Conservation (phyloP, 345 rosid genomes). For the Melaleuca quinquenervia region DNA sequence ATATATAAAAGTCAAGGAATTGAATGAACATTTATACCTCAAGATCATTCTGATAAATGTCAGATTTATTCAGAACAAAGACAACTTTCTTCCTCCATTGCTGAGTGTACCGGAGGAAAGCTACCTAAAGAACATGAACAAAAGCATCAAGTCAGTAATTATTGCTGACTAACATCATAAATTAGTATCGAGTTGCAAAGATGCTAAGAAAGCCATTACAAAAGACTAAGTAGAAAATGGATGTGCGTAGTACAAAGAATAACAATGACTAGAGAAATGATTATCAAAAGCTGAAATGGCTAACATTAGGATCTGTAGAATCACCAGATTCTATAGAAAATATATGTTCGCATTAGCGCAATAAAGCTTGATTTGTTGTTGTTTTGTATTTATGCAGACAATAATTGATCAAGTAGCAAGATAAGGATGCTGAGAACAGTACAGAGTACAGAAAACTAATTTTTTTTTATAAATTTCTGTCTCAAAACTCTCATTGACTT, state of each 20-base stretch:
- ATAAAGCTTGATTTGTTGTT: background rate
- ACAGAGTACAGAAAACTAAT: background rate
- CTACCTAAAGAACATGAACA: conserved; percentile 39
- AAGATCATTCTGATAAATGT: conserved; percentile 60
- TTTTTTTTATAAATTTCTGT: background rate
- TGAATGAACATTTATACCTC: conserved; percentile 43
- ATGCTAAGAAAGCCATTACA: background rate
- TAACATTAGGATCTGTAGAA: background rate
- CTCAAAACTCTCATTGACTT: background rate
- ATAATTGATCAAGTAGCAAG: background rate
- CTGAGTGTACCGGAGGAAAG: conserved; percentile 82
- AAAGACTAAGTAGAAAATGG: background rate
- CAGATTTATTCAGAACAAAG: conserved; percentile 85
- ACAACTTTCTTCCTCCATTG: conserved; percentile 96
- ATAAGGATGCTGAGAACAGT: background rate
- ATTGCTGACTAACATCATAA: background rate
- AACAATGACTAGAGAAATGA: background rate
- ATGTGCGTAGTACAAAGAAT: background rate
- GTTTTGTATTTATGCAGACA: background rate
- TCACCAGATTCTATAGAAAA: background rate
- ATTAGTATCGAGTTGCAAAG: background rate
- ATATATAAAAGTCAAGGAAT: background rate
- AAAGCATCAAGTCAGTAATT: background rate
- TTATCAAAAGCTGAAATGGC: background rate
- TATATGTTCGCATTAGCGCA: background rate